phyloP scores from a whole-genome alignment of 352 stramenopile species.

The Globisporangium nodosum region DNA sequence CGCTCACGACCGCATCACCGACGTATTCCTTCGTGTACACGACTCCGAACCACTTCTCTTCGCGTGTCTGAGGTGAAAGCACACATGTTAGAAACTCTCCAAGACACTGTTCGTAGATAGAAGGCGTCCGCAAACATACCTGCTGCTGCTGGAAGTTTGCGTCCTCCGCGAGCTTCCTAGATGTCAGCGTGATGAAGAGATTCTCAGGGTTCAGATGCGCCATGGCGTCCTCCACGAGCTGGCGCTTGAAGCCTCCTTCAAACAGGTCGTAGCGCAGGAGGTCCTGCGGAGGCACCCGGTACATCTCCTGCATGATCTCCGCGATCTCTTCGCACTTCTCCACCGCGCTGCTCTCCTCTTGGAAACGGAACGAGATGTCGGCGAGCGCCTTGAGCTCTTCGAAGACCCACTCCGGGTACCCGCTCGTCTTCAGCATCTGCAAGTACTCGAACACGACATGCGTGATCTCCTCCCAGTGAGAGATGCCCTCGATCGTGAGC shows the following conservation, averaged over 20 bases:
- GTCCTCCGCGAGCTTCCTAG: slow-evolving; percentile 29
- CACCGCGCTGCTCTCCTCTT: slow-evolving; percentile 64
- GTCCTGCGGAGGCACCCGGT: slow-evolving; percentile 41
- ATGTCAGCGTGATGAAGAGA: slow-evolving; percentile 50
- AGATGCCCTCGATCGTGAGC: slow-evolving; percentile 54
- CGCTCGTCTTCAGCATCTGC: slow-evolving; percentile 41
- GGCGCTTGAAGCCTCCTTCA: slow-evolving; percentile 39
- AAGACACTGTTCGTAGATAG: neutral
- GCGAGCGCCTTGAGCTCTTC: slow-evolving; percentile 62
- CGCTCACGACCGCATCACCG: slow-evolving; percentile 16
- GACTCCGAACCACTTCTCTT: slow-evolving; percentile 64
- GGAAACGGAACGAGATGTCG: slow-evolving; percentile 71
- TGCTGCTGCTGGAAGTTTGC: slow-evolving; percentile 27
- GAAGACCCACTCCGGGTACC: slow-evolving; percentile 62
- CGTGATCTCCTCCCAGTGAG: slow-evolving; percentile 56
- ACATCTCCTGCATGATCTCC: slow-evolving; percentile 75
- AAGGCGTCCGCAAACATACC: slow-evolving; percentile 13
- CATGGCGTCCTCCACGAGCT: slow-evolving; percentile 36
- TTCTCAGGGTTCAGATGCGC: slow-evolving; percentile 39
- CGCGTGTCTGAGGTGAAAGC: slow-evolving; percentile 15
- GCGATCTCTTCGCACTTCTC: slow-evolving; percentile 65
- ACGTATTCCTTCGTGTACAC: slow-evolving; percentile 51
- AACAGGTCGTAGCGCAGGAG: slow-evolving; percentile 63
- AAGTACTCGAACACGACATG: slow-evolving; percentile 66
- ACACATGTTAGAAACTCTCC: neutral